A percentile compares a stretch with the other conserved stretches of the same genome.
These are phyloP conservation scores for Stylosanthes scabra DNA, from an alignment of 331 rosid genomes.

Conservation along the genomic window DNA sequence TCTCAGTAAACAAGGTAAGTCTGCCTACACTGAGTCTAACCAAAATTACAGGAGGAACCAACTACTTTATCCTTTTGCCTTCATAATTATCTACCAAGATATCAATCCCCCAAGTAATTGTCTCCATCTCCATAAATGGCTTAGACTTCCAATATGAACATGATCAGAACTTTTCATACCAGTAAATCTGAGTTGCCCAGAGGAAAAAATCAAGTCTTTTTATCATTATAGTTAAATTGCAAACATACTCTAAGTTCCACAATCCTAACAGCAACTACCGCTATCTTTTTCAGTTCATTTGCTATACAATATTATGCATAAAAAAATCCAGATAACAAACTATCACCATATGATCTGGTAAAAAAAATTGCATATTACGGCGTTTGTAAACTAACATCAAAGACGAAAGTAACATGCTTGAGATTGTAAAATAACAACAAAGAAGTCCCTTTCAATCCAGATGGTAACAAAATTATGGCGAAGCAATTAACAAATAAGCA, in stretches of 20 bases:
- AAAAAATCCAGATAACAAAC: not conserved
- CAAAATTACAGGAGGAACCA: no score
- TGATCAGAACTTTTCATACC: not conserved
- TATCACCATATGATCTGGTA: constrained; percentile 30
- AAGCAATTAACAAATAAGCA: not conserved
- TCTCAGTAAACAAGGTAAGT: constrained; percentile 1
- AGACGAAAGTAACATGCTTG: not conserved
- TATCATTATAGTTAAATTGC: not conserved
- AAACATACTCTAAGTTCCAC: not conserved
- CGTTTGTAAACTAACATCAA: not conserved
- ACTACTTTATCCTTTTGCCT: constrained; percentile 20
- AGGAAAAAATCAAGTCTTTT: not conserved
- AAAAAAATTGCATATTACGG: not conserved
- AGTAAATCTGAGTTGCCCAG: not conserved
- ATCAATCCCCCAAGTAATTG: not conserved
- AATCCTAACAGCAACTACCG: not conserved
- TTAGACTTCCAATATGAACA: not conserved
- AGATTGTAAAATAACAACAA: not conserved
- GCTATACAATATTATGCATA: not conserved
- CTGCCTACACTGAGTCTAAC: no score
- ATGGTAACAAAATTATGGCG: not conserved
- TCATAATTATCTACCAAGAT: constrained; percentile 25
- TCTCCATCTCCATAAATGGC: not conserved
- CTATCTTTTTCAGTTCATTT: not conserved
- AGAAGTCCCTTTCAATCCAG: not conserved